Percentiles rank a stretch among this genome's conserved stretches.
These are phyloP conservation scores for Stagonosporopsis cucurbitacearum DNA, from an alignment of 2,329 filamentous ascomycete genomes.

Conservation along the genomic window DNA sequence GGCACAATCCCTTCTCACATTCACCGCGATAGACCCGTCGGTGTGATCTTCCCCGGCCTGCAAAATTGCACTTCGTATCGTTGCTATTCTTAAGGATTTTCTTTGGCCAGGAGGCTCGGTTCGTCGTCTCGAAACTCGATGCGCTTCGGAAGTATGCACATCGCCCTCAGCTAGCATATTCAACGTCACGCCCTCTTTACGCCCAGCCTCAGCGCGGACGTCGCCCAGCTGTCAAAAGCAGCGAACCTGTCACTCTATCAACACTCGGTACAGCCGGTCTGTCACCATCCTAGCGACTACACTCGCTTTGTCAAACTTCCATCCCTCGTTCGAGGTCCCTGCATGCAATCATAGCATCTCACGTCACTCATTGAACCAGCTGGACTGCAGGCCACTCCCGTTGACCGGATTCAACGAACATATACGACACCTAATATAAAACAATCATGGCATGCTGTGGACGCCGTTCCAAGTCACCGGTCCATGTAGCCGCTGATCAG, in stretches of 20 bases:
- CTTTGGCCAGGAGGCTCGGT: slow-evolving; percentile 28
- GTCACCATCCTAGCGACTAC: slow-evolving; percentile 40
- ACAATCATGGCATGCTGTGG: slow-evolving; percentile 47
- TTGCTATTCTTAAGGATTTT: slow-evolving; percentile 24
- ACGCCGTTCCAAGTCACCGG: slow-evolving; percentile 46
- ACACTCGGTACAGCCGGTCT: slow-evolving; percentile 45
- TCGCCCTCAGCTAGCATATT: slow-evolving; percentile 27
- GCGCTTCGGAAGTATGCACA: slow-evolving; percentile 44
- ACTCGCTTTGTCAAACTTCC: slow-evolving; percentile 16
- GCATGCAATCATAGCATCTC: slow-evolving; percentile 37
- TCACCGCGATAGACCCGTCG: slow-evolving; percentile 23
- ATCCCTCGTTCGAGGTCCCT: slow-evolving; percentile 14
- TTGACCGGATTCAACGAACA: slow-evolving; percentile 40
- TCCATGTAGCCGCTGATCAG: slow-evolving; percentile 52
- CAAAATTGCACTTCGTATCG: background rate
- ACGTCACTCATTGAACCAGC: slow-evolving; percentile 46
- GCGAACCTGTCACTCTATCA: slow-evolving; percentile 38
- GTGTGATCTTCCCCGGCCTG: too few species aligned
- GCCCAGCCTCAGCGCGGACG: slow-evolving; percentile 26
- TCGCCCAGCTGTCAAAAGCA: slow-evolving; percentile 27
- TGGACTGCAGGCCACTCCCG: slow-evolving; percentile 45
- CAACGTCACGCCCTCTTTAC: slow-evolving; percentile 19
- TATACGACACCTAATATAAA: slow-evolving; percentile 34
- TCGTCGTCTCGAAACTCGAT: slow-evolving; percentile 40
- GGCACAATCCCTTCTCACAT: slow-evolving; percentile 35